A percentile compares a stretch with the other conserved stretches of the same genome.
These are phyloP conservation scores for Orobanche coerulescens DNA, from an alignment of 257 asterid genomes.

Conservation along the genomic window DNA sequence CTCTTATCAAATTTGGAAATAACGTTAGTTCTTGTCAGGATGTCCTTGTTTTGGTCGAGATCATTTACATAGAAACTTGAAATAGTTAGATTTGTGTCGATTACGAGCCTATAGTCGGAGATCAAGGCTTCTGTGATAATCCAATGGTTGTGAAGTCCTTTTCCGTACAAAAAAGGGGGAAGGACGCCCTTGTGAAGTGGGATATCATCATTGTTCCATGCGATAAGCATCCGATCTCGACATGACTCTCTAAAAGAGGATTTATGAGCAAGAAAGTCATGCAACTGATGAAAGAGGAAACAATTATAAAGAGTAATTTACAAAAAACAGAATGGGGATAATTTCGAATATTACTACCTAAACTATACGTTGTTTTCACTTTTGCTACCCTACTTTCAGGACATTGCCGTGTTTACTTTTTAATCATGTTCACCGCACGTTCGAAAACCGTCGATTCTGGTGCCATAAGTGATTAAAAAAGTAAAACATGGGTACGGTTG, in stretches of 20 bases:
- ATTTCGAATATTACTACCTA: no score
- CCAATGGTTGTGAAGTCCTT: constrained; percentile 79
- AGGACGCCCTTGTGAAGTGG: constrained; percentile 85
- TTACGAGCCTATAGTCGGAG: constrained; percentile 69
- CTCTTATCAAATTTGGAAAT: constrained; percentile 25
- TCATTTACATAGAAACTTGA: constrained; percentile 43
- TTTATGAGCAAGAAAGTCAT: constrained; percentile 44
- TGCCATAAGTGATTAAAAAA: no score
- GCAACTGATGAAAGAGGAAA: constrained; percentile 48
- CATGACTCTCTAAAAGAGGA: constrained; percentile 24
- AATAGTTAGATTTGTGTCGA: constrained; percentile 69
- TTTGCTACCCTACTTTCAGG: no score
- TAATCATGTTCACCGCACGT: no score
- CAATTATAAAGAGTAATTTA: constrained; percentile 2
- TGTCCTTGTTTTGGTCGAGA: constrained; percentile 24
- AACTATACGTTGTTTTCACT: no score
- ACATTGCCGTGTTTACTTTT: no score
- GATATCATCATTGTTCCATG: constrained; percentile 80
- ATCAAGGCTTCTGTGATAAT: constrained; percentile 62
- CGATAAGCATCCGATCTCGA: constrained; percentile 55
- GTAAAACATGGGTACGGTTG: no score
- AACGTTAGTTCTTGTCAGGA: constrained; percentile 18
- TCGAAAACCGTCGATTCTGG: no score
- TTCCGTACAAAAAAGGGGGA: constrained; percentile 76
- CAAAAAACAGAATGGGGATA: no score